Conservation (phyloP, 1,139 yeast genomes). For the Insectozyma bohioensis region DNA sequence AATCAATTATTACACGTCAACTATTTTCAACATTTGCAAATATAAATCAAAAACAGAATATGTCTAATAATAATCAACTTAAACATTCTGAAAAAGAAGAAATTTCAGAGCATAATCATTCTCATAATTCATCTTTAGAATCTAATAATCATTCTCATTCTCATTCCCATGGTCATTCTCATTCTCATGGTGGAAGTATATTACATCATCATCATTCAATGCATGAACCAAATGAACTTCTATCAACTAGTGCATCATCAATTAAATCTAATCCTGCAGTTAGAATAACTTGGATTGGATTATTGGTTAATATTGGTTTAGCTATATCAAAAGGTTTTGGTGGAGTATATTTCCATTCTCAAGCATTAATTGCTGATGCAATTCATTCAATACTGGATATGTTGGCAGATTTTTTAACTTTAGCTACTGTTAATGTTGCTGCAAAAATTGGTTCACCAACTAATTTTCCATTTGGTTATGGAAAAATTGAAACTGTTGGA, state of each 20-base stretch:
- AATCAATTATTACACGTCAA: too few species aligned
- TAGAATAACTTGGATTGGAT: constrained; percentile 89
- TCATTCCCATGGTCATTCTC: constrained; percentile 28
- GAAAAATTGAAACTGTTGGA: constrained; percentile 90
- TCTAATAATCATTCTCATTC: constrained; percentile 24
- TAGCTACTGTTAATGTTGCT: constrained; percentile 84
- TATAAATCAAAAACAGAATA: constrained; percentile 7
- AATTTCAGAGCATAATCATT: constrained; percentile 5
- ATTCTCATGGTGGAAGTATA: constrained; percentile 16
- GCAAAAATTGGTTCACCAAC: constrained; percentile 58
- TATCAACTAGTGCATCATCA: constrained; percentile 28
- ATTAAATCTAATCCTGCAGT: constrained; percentile 74
- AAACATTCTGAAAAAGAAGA: constrained; percentile 1
- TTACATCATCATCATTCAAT: constrained; percentile 31
- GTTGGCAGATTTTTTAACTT: constrained; percentile 83
- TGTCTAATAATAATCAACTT: constrained; percentile 5
- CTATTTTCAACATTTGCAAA: constrained; percentile 12
- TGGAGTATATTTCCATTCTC: constrained; percentile 91
- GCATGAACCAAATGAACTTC: constrained; percentile 42
- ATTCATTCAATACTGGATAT: constrained; percentile 89
- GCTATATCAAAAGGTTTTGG: constrained; percentile 86
- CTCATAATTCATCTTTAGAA: too few species aligned
- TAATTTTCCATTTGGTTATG: constrained; percentile 83
- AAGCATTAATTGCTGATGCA: constrained; percentile 91
- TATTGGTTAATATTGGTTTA: constrained; percentile 78